Conservation (phyloP, 805 yeast genomes). For the Priceomyces fermenticarens region DNA sequence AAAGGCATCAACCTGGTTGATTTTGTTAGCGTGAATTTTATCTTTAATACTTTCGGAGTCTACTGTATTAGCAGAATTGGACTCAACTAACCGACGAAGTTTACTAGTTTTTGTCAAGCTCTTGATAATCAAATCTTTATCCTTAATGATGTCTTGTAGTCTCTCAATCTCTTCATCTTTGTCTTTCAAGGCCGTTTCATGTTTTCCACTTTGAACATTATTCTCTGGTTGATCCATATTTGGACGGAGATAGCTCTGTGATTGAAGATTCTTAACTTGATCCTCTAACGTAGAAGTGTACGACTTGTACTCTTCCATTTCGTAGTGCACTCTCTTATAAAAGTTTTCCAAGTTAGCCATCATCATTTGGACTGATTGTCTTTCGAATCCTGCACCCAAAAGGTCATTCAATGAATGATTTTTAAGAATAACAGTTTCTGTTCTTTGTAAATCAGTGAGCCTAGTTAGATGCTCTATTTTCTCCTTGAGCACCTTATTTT, state of each 20-base stretch:
- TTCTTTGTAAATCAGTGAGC: conserved; percentile 56
- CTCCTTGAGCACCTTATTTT: conserved; percentile 62
- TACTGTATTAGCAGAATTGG: conserved; percentile 18
- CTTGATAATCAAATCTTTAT: conserved; percentile 76
- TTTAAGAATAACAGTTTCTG: conserved; percentile 54
- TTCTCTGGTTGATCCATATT: not conserved
- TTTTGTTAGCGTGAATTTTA: too few relatives aligned
- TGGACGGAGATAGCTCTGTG: not conserved
- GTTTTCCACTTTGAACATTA: conserved; percentile 2
- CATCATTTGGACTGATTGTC: conserved; percentile 35
- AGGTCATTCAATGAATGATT: conserved; percentile 60
- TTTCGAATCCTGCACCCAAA: conserved; percentile 42
- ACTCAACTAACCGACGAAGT: conserved; percentile 47
- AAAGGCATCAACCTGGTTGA: too few relatives aligned
- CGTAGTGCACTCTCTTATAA: conserved; percentile 44
- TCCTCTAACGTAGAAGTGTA: conserved; percentile 60
- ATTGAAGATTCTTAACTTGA: conserved; percentile 37
- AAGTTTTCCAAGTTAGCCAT: conserved; percentile 49
- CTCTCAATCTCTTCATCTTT: conserved; percentile 68
- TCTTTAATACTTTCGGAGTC: not conserved
- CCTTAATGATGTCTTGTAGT: conserved; percentile 57
- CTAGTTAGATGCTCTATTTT: conserved; percentile 68
- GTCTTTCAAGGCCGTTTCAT: conserved; percentile 45
- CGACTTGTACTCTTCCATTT: conserved; percentile 57
- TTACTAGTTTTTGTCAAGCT: conserved; percentile 67